These are phyloP conservation scores for Teunomyces pallodes DNA, from an alignment of 805 yeast genomes.

Conservation along the genomic window DNA sequence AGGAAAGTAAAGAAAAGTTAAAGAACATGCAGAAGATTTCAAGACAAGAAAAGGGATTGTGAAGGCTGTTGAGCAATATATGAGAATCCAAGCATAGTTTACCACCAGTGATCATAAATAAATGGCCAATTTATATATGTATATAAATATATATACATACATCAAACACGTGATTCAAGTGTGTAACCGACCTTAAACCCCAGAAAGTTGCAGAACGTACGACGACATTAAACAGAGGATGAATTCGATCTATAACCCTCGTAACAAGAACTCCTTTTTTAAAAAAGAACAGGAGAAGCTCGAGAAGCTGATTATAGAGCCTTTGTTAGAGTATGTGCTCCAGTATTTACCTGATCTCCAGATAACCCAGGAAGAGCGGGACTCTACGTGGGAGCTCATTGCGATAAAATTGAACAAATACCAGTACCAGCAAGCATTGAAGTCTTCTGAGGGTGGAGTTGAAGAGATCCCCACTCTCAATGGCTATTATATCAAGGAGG, in stretches of 20 bases:
- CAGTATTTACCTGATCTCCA: slow-evolving; percentile 33
- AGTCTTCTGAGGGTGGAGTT: slow-evolving; percentile 8
- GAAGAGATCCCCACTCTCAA: slow-evolving; percentile 25
- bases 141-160: too few species aligned
- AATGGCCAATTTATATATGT: too few species aligned
- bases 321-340: slow-evolving; percentile 27
- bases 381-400: slow-evolving; percentile 32
- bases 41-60: slow-evolving; percentile 32
- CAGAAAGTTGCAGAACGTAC: background rate
- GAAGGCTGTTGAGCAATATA: background rate
- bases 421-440: slow-evolving; percentile 14
- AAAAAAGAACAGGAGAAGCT: slow-evolving; percentile 23
- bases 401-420: slow-evolving; percentile 30
- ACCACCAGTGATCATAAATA: too few species aligned
- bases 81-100: too few species aligned
- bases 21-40: slow-evolving; percentile 30
- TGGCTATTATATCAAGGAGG: slow-evolving; percentile 23
- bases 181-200: background rate
- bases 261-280: slow-evolving; percentile 21
- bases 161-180: background rate
- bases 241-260: background rate
- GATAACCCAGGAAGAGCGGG: slow-evolving; percentile 17
- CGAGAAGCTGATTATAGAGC: slow-evolving; percentile 20
- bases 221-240: background rate
- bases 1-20: slow-evolving; percentile 28